Evolutionary conservation across 1,139 yeast genomes (phyloP).

Genomic region (Protomyces arabidopsidicola): DNA sequence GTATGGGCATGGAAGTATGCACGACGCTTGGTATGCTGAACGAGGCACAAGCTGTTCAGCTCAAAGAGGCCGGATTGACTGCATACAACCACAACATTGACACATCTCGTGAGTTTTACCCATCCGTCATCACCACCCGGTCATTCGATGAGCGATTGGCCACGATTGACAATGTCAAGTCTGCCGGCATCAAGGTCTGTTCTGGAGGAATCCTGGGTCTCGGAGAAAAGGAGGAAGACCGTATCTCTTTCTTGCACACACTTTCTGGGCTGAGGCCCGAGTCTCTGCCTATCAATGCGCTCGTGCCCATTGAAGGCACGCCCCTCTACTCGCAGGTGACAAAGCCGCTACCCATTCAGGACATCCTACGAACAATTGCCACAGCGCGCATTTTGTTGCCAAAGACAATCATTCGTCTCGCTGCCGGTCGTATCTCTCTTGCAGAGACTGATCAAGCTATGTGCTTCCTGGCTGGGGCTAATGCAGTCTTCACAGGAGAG

Average conservation of each 20-base stretch:
- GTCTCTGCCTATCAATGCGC: slow-evolving; percentile 71
- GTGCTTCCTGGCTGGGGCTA: slow-evolving; percentile 73
- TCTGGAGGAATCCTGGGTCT: slow-evolving; percentile 77
- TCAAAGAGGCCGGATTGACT: slow-evolving; percentile 67
- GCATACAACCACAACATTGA: slow-evolving; percentile 80
- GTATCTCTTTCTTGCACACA: slow-evolving; percentile 62
- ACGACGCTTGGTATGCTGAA: slow-evolving; percentile 76
- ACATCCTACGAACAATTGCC: slow-evolving; percentile 63
- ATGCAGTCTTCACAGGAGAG: slow-evolving; percentile 77
- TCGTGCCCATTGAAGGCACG: slow-evolving; percentile 76
- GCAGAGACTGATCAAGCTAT: slow-evolving; percentile 69
- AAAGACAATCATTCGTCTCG: slow-evolving; percentile 60
- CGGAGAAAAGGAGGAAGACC: slow-evolving; percentile 71
- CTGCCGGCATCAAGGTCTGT: slow-evolving; percentile 66
- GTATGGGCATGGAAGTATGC: slow-evolving; percentile 68
- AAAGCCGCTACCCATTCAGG: slow-evolving; percentile 56
- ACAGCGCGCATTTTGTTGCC: slow-evolving; percentile 77
- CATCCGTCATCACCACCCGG: slow-evolving; percentile 65
- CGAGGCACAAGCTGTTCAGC: slow-evolving; percentile 53
- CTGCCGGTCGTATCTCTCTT: slow-evolving; percentile 81
- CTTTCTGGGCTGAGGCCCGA: slow-evolving; percentile 75
- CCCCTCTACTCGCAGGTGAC: slow-evolving; percentile 52
- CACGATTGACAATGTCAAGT: slow-evolving; percentile 60
- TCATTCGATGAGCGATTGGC: slow-evolving; percentile 63
- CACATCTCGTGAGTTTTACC: slow-evolving; percentile 72